These are phyloP conservation scores for Typha latifolia DNA, from an alignment of 176 grass and related monocot species.

Conservation along the genomic window DNA sequence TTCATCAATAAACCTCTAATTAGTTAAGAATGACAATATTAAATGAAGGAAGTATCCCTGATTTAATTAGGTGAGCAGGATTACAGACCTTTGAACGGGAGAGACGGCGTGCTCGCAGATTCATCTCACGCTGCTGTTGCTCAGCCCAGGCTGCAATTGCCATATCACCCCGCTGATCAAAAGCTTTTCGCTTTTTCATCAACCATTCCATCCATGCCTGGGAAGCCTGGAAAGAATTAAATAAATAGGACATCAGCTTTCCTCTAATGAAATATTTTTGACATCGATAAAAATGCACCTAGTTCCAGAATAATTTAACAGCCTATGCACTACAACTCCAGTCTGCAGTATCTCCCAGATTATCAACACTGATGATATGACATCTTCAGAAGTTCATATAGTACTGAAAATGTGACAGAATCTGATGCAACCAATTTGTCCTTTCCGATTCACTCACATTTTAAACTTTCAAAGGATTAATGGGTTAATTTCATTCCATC, in stretches of 20 bases:
- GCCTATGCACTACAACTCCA: neutral
- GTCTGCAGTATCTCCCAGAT: no score
- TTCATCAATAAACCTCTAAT: neutral
- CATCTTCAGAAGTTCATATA: no score
- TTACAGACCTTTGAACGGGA: slow-evolving; percentile 68
- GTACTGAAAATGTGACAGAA: no score
- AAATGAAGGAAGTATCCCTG: slow-evolving; percentile 5
- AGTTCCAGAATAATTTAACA: neutral
- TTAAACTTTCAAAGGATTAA: no score
- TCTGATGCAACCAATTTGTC: no score
- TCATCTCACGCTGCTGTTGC: slow-evolving; percentile 82
- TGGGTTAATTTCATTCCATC: no score
- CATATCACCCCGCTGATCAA: slow-evolving; percentile 83
- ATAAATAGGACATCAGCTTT: neutral
- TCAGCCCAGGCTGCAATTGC: slow-evolving; percentile 91
- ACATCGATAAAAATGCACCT: neutral
- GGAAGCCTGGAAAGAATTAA: slow-evolving; percentile 39
- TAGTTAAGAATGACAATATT: neutral
- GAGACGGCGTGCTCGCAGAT: slow-evolving; percentile 51
- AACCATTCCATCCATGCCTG: slow-evolving; percentile 83
- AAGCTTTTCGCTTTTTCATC: slow-evolving; percentile 89
- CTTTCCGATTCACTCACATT: no score
- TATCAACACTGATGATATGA: no score
- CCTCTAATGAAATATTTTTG: neutral
- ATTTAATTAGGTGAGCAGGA: neutral